A percentile compares a stretch with the other conserved stretches of the same genome.
phyloP scores from a whole-genome alignment of 1,284 basidiomycete genomes.

The Ceratobasidium sp. region DNA sequence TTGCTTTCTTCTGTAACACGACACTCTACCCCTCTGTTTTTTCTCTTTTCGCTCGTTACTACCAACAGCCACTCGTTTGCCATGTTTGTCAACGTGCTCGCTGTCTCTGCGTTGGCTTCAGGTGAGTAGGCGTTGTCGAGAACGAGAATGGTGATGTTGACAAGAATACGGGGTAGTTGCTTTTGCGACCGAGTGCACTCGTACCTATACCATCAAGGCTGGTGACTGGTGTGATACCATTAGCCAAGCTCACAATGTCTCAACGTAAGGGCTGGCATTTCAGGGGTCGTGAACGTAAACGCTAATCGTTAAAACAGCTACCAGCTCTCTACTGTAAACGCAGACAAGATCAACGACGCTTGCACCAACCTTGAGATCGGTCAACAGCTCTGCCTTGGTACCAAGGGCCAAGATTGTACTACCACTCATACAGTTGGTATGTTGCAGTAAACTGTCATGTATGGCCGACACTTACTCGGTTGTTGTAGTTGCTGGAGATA shows the following conservation, averaged over 20 bases:
- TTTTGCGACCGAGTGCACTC: constrained; percentile 63
- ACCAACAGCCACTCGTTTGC: neutral
- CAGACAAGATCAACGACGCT: constrained; percentile 58
- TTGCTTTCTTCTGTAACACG: neutral
- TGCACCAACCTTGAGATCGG: constrained; percentile 70
- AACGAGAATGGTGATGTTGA: constrained; percentile 3
- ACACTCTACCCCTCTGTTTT: neutral
- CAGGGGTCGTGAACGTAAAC: constrained; percentile 1
- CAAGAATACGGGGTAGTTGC: constrained; percentile 52
- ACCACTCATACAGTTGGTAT: constrained; percentile 60
- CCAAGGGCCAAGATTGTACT: constrained; percentile 60
- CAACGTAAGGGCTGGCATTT: constrained; percentile 62
- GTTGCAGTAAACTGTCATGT: neutral
- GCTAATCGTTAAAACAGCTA: constrained; percentile 59
- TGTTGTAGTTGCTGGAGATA: constrained; percentile 56
- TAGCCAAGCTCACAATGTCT: constrained; percentile 69
- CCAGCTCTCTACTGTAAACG: constrained; percentile 73
- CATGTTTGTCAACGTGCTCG: constrained; percentile 26
- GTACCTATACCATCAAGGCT: constrained; percentile 66
- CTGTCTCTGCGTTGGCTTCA: constrained; percentile 28
- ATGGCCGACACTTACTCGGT: neutral
- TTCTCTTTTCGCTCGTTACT: neutral
- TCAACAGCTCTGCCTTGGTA: constrained; percentile 62
- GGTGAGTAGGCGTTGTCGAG: constrained; percentile 12
- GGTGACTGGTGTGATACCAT: constrained; percentile 77